These are phyloP conservation scores for Anisogramma anomala DNA, from an alignment of 2,329 filamentous ascomycete species.

Conservation along the genomic window DNA sequence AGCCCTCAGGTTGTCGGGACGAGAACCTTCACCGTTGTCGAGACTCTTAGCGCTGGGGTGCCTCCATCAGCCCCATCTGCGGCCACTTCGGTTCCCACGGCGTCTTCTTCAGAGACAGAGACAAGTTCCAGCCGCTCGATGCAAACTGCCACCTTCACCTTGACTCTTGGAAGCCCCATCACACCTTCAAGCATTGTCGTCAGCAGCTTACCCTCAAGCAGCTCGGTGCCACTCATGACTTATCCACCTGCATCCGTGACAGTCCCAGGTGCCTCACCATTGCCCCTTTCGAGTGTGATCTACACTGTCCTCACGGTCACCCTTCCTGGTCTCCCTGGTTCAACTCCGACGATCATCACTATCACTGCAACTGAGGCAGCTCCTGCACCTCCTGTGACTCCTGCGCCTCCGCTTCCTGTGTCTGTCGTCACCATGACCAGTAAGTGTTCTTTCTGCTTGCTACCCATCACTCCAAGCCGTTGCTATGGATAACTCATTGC, in stretches of 20 bases:
- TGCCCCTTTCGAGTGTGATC: not conserved
- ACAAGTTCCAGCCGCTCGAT: conserved; percentile 4
- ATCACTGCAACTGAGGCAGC: conserved; percentile 7
- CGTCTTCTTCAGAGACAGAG: not conserved
- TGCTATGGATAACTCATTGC: no score
- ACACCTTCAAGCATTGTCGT: not conserved
- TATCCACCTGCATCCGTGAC: not conserved
- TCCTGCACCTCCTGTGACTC: conserved; percentile 1
- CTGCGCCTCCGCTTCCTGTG: not conserved
- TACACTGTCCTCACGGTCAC: conserved; percentile 8
- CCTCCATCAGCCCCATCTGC: not conserved
- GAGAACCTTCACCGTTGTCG: conserved; percentile 13
- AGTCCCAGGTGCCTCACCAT: not conserved
- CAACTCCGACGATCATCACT: conserved; percentile 7
- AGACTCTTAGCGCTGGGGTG: conserved; percentile 3
- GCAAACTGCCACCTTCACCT: conserved; percentile 17
- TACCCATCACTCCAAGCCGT: no score
- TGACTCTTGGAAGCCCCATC: conserved; percentile 11
- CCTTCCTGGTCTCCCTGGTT: conserved; percentile 7
- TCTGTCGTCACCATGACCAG: conserved; percentile 2
- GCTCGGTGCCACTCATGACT: no score
- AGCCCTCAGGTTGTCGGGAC: conserved; percentile 13
- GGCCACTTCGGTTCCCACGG: not conserved
- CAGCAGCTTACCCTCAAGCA: not conserved
- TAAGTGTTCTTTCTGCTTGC: no score